Evolutionary conservation across 257 asterid species (phyloP).

Genomic region (Haberlea rhodopensis): DNA sequence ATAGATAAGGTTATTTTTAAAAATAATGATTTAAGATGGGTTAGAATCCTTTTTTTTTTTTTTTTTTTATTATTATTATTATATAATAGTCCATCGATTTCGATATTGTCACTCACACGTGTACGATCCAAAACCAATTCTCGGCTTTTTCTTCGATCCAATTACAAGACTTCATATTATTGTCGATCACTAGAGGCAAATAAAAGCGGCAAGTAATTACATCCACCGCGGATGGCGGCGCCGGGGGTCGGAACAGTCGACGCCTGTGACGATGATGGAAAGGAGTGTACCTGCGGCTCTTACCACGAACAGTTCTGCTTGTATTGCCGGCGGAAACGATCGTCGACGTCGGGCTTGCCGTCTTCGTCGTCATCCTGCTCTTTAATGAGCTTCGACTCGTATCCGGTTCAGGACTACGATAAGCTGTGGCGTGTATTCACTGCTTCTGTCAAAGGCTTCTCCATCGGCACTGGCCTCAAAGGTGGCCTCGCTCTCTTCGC

Average conservation of each 20-base stretch:
- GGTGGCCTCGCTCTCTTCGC: conserved; percentile 93
- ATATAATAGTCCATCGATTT: too few relatives aligned
- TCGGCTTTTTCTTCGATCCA: too few relatives aligned
- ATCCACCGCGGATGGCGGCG: conserved; percentile 39
- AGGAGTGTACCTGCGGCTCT: conserved; percentile 45
- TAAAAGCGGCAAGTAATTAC: not conserved
- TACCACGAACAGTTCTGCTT: conserved; percentile 35
- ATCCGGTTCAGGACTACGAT: conserved; percentile 92
- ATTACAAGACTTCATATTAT: too few relatives aligned
- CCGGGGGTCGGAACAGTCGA: conserved; percentile 33
- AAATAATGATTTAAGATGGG: too few relatives aligned
- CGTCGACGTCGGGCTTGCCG: conserved; percentile 51
- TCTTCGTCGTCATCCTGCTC: conserved; percentile 86
- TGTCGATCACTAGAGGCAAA: too few relatives aligned
- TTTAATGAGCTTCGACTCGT: conserved; percentile 79
- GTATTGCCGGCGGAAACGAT: conserved; percentile 42
- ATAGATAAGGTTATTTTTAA: too few relatives aligned
- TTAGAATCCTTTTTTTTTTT: too few relatives aligned
- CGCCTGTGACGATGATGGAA: conserved; percentile 19
- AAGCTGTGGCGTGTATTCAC: conserved; percentile 79
- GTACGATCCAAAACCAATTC: too few relatives aligned
- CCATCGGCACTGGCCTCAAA: conserved; percentile 85
- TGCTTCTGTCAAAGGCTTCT: conserved; percentile 89
- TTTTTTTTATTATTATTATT: too few relatives aligned
- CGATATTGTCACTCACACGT: too few relatives aligned